Percentiles rank a stretch among this genome's conserved stretches.
Evolutionary conservation across 805 yeast species (phyloP).

Genomic region (Wickerhamiella domercqiae): DNA sequence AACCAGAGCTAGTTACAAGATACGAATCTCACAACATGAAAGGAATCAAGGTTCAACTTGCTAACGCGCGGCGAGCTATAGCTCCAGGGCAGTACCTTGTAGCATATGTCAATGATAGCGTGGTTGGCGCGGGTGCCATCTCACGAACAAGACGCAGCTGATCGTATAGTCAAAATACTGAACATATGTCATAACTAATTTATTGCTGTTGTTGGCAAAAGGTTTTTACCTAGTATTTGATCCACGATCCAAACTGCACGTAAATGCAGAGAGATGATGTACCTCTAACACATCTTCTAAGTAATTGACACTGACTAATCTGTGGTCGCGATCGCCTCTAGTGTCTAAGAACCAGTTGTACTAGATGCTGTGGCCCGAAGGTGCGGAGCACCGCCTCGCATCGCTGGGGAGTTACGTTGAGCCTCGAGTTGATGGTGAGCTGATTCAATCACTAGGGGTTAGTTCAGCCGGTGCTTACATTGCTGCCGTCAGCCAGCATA

Average conservation of each 20-base stretch:
- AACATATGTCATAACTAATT: background rate
- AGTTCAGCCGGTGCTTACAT: conserved; percentile 15
- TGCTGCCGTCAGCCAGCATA: conserved; percentile 11
- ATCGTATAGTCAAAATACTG: no score
- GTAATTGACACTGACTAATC: background rate
- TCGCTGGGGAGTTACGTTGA: conserved; percentile 11
- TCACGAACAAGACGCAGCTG: background rate
- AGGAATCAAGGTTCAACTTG: conserved; percentile 28
- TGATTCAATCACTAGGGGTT: conserved; percentile 10
- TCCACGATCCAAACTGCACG: no score
- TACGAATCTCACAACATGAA: conserved; percentile 12
- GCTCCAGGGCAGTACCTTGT: conserved; percentile 84
- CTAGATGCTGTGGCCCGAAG: conserved; percentile 20
- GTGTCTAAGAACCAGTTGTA: background rate
- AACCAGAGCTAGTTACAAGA: conserved; percentile 30
- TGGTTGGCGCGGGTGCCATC: conserved; percentile 38
- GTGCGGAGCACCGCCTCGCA: conserved; percentile 13
- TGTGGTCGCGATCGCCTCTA: background rate
- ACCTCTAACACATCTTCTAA: background rate
- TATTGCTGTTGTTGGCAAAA: background rate
- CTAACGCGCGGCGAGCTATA: conserved; percentile 45
- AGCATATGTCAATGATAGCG: conserved; percentile 47
- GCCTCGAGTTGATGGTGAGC: conserved; percentile 9
- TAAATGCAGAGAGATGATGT: no score
- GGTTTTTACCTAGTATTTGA: no score